phyloP scores from a whole-genome alignment of 495 filamentous ascomycete genomes.

The Lasiosphaeria ovina region DNA sequence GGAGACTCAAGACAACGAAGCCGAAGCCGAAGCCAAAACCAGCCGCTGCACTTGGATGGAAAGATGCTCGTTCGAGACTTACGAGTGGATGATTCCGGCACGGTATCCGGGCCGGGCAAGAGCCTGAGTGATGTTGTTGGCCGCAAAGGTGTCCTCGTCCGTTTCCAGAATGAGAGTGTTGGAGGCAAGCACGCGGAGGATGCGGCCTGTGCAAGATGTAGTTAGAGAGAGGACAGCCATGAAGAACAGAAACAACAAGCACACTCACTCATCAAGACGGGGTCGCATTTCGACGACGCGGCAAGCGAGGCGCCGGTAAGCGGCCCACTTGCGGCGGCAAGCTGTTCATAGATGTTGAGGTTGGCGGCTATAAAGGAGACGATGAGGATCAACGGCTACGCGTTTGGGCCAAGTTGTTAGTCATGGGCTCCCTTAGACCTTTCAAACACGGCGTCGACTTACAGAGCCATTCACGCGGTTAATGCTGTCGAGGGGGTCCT shows the following conservation, averaged over 20 bases:
- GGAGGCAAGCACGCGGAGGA: constrained; percentile 48
- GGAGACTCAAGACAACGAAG: too few species aligned
- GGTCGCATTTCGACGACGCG: constrained; percentile 24
- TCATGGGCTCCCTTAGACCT: too few species aligned
- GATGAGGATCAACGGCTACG: constrained; percentile 14
- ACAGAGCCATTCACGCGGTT: constrained; percentile 3
- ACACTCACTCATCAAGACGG: constrained; percentile 30
- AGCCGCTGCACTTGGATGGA: neutral
- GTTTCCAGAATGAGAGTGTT: constrained; percentile 37
- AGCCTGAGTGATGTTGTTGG: constrained; percentile 32
- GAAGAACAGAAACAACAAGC: neutral
- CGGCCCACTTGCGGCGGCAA: constrained; percentile 24
- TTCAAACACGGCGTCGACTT: neutral
- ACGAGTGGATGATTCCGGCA: constrained; percentile 35
- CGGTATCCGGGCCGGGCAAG: constrained; percentile 31
- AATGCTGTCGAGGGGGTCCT: constrained; percentile 3
- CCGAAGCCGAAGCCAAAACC: neutral
- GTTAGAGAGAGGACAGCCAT: constrained; percentile 1
- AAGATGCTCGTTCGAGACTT: constrained; percentile 3
- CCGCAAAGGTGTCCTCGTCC: constrained; percentile 34
- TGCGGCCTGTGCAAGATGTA: constrained; percentile 29
- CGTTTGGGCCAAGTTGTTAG: too few species aligned
- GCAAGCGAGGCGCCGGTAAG: constrained; percentile 29
- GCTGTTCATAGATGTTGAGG: constrained; percentile 31
- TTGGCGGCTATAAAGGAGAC: constrained; percentile 34